A percentile compares a stretch with the other conserved stretches of the same genome.
Evolutionary conservation across 225 moss, liverwort and hornwort genomes (phyloP).

Genomic region (Polytrichum commune): DNA sequence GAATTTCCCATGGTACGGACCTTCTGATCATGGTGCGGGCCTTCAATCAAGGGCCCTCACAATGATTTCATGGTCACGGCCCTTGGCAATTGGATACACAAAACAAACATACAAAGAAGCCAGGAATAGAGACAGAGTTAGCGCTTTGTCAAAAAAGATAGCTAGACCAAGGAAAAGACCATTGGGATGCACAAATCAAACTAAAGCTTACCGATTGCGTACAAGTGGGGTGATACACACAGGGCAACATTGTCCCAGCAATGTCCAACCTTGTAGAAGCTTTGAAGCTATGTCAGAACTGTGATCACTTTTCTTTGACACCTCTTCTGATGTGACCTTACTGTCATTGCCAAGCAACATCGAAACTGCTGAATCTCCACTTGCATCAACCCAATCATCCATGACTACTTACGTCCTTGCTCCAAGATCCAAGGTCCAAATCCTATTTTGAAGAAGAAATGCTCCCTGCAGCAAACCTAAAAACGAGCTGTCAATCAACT

Average conservation of each 20-base stretch:
- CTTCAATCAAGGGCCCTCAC: background rate
- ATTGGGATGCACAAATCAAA: background rate
- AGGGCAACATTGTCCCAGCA: conserved; percentile 79
- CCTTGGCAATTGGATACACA: background rate
- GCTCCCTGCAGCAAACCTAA: too few relatives aligned
- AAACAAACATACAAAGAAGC: too few relatives aligned
- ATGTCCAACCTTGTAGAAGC: conserved; percentile 86
- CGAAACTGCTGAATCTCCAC: conserved; percentile 6
- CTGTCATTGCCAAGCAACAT: background rate
- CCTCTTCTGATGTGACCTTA: background rate
- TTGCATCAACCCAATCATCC: conserved; percentile 9
- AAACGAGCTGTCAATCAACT: too few relatives aligned
- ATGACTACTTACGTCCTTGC: background rate
- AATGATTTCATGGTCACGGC: too few relatives aligned
- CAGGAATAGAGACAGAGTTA: too few relatives aligned
- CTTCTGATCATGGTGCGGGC: too few relatives aligned
- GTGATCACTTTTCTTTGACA: conserved; percentile 32
- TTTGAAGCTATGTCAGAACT: conserved; percentile 86
- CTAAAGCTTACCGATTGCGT: conserved; percentile 54
- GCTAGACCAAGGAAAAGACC: too few relatives aligned
- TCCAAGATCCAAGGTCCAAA: too few relatives aligned
- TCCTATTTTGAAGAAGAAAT: too few relatives aligned
- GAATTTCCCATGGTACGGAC: too few relatives aligned
- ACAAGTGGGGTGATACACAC: conserved; percentile 86
- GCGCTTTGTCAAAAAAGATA: too few relatives aligned